Evolutionary conservation across 2,329 filamentous ascomycete species (phyloP).

Genomic region (Rhinocladiella mackenziei): DNA sequence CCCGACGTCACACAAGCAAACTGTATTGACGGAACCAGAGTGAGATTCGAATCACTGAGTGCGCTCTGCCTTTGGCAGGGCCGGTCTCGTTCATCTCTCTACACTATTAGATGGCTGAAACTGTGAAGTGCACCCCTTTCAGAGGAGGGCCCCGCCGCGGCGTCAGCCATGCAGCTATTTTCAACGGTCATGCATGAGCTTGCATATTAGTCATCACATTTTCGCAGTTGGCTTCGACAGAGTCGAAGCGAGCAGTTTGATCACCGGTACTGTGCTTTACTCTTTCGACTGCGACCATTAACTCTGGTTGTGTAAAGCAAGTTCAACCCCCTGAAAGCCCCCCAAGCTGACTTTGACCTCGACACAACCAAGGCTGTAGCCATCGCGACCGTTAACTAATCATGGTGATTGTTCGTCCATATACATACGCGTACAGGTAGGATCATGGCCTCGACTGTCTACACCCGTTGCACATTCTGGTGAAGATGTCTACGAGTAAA

Average conservation of each 20-base stretch:
- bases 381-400: too few species aligned
- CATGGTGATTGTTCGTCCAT: too few species aligned
- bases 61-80: neutral
- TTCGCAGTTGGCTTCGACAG: neutral
- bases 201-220: neutral
- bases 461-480: too few species aligned
- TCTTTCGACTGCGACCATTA: neutral
- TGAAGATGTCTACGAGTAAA: too few species aligned
- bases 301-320: neutral
- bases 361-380: too few species aligned
- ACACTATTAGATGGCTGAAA: constrained; percentile 2
- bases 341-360: too few species aligned
- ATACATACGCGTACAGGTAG: too few species aligned
- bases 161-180: constrained; percentile 1
- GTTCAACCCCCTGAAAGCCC: too few species aligned
- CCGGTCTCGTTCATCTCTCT: neutral
- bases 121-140: neutral
- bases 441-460: too few species aligned
- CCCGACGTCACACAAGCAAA: constrained; percentile 16
- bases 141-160: neutral
- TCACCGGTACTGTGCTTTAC: too few species aligned
- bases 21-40: too few species aligned
- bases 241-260: constrained; percentile 2
- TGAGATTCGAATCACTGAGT: neutral
- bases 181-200: constrained; percentile 11